These are phyloP conservation scores for Boletus insuetus DNA, from an alignment of 768 basidiomycete genomes.

Conservation along the genomic window DNA sequence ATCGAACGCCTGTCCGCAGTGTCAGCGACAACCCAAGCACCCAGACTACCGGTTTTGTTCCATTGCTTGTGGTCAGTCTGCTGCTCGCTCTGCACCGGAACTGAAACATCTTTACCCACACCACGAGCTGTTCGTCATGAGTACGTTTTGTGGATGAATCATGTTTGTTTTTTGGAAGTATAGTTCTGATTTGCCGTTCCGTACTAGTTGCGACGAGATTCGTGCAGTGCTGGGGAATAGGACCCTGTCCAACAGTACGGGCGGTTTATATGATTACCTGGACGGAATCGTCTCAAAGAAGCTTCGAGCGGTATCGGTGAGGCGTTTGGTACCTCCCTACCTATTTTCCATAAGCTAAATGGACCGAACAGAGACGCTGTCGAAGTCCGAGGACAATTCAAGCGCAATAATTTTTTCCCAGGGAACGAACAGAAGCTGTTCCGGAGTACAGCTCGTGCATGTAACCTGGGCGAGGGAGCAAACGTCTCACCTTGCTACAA, in stretches of 20 bases:
- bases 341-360: not conserved
- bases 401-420: not conserved
- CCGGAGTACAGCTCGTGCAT: conserved; percentile 20
- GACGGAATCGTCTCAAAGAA: conserved; percentile 2
- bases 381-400: conserved; percentile 12
- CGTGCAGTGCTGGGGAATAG: conserved; percentile 4
- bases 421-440: conserved; percentile 28
- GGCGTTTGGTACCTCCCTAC: not conserved
- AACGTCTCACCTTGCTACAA: conserved; percentile 15
- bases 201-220: conserved; percentile 14
- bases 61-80: conserved; percentile 3
- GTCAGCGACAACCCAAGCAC: conserved; percentile 8
- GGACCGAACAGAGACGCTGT: conserved; percentile 11
- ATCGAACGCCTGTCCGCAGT: conserved; percentile 18
- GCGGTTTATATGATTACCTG: conserved; percentile 24
- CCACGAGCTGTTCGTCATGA: conserved; percentile 6
- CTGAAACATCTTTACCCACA: conserved; percentile 9
- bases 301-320: conserved; percentile 21
- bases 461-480: conserved; percentile 20
- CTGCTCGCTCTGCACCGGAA: conserved; percentile 14
- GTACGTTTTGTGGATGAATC: not conserved
- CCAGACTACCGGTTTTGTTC: conserved; percentile 23
- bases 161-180: not conserved
- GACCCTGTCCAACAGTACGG: conserved; percentile 8
- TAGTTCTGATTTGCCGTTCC: not conserved